Evolutionary conservation across 352 stramenopile genomes (phyloP).

Genomic region (Lagenidium sp.): DNA sequence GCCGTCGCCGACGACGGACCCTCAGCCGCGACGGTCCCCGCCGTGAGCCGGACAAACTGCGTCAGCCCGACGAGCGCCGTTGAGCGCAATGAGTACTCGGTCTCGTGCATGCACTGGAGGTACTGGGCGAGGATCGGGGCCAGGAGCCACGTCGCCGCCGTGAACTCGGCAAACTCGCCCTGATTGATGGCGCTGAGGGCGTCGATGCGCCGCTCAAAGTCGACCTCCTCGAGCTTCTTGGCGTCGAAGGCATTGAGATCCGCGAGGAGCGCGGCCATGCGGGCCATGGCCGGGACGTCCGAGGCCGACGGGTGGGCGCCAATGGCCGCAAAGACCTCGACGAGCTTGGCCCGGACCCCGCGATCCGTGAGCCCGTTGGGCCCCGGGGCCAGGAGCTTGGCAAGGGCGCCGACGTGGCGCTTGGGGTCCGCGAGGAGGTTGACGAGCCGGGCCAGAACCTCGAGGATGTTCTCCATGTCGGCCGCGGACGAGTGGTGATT

Average conservation of each 20-base stretch:
- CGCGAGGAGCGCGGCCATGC: constrained; percentile 34
- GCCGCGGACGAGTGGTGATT: constrained; percentile 65
- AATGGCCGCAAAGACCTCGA: constrained; percentile 62
- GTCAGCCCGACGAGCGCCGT: constrained; percentile 50
- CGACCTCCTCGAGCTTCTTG: constrained; percentile 77
- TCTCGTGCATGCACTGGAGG: constrained; percentile 76
- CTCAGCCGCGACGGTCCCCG: constrained; percentile 6
- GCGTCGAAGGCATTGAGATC: constrained; percentile 71
- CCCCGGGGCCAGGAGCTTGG: constrained; percentile 65
- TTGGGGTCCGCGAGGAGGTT: constrained; percentile 58
- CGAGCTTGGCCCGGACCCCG: constrained; percentile 42
- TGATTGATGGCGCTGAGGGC: constrained; percentile 66
- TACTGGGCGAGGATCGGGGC: constrained; percentile 74
- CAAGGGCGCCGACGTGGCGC: constrained; percentile 67
- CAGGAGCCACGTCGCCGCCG: constrained; percentile 48
- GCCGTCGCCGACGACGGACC: too few species aligned
- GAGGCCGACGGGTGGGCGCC: constrained; percentile 24
- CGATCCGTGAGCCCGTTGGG: constrained; percentile 67
- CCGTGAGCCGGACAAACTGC: constrained; percentile 36
- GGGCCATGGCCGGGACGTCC: constrained; percentile 20
- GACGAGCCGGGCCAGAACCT: constrained; percentile 70
- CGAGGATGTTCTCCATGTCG: constrained; percentile 78
- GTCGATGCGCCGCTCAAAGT: constrained; percentile 71
- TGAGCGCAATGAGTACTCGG: constrained; percentile 79
- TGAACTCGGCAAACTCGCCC: constrained; percentile 49